Base-by-base conservation (phyloP, 1,139 yeast species). In the Scheffersomyces illinoinensis region DNA sequence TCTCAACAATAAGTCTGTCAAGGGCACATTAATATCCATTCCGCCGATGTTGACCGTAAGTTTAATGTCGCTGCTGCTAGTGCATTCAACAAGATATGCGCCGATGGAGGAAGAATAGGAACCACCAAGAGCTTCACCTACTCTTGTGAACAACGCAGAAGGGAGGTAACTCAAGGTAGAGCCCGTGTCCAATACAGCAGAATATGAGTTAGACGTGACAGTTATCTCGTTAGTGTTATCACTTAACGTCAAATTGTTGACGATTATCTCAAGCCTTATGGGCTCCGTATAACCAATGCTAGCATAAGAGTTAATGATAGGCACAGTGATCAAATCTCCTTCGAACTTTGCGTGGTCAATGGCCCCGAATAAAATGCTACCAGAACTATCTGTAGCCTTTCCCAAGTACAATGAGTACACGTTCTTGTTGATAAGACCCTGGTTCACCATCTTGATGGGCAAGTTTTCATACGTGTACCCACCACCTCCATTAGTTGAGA, bases 291-390 rank as follows among this genome's bases (percentile, higher is more conserved):
- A 73, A 5, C 73, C 71, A 21, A 4, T 4, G 21, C 47, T n/a
- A 10, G 54, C 53, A 26, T 61, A 57, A 5, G 73, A 62, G 59
- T 73, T 74, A 55, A 76, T 66, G 26, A 76, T 74, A 4, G 73
- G 73, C 52, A 77, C 72, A 7, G 76, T 71, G 48, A 63, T 61
- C 58, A 85, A 75, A 7, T 74, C 66, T 0, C 89, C 90, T 0
- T 72, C 55, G 67, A 78, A 85, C 67, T 84, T 84, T 48, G 82
- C 75, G 54, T 76, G 73, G 69, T 87, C 90, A 14, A 85, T 74
- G 5, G 87, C 90, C 8, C 90, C 90, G 69, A 87, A 85, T 55
- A 86, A 71, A 26, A 87, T 65, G 20, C 76, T 67, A 2, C 90
- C 90, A 1, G 73, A 43, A 8, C 52, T 49, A 19, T 61, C 56